Evolutionary conservation across 805 yeast genomes (phyloP), one percentile per base, ranked within the genome.

Genomic region (Tetrapisispora taiwanensis): DNA sequence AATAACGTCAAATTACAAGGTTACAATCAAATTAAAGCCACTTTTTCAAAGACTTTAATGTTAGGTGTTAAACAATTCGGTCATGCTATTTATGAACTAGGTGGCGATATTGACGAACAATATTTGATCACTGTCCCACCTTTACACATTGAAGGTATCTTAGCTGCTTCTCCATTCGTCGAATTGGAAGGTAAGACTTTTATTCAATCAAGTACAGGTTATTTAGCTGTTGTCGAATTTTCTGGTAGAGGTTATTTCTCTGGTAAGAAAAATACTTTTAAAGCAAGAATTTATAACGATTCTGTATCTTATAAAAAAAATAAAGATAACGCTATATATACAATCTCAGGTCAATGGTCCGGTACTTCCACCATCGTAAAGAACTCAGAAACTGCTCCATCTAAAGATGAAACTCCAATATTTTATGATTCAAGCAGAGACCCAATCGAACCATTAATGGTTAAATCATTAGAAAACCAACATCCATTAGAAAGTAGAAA

Each of bases 281-380:
- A 89, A 67, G 95, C 95, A 26, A 75, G 92, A 58, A 73, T 90
- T 49, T 83, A 61, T 62, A 74, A 75, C 52, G 77, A 76, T 56
- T 56, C 64, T 42, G 64, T 67, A 28, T 67, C 73, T 14, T 39
- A 39, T 27, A 69, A 74, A 13, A 60, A 69, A 45, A 76, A 74
- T 51, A 69, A 70, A 48, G 78, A 74, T 31, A 78, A 79, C 46
- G 86, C 94, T 1, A 65, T 88, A 48, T 84, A 76, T 67, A 85
- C 95, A 24, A 80, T 92, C 48, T 56, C 71, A 40, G 98, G 98
- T 42, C 97, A 88, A 70, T 92, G 97, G 98, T 81, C 92, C 13
- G 92, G 83, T 28, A 68, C 70, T 52, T 82, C 90, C n/a, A 73
- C 70, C 55, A 79, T 86, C 51, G 69, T 67, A 49, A 74, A 76